phyloP scores from a whole-genome alignment of 2,329 filamentous ascomycete genomes.

The Xylariales sp. region DNA sequence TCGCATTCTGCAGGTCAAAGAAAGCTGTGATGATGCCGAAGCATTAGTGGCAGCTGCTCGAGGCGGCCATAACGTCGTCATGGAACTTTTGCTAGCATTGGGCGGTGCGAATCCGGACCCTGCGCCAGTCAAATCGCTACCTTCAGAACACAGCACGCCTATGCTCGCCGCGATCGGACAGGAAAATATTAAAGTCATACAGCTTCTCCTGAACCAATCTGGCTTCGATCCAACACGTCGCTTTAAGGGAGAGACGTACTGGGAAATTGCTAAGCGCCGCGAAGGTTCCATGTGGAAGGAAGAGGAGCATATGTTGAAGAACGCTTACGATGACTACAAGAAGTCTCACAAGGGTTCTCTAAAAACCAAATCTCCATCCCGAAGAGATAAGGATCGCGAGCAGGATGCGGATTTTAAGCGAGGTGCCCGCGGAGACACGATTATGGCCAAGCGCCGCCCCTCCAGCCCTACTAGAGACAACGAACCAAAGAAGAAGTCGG shows the following conservation, averaged over 20 bases:
- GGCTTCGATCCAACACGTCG: conserved; percentile 78
- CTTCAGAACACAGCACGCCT: conserved; percentile 76
- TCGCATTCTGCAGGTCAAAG: conserved; percentile 57
- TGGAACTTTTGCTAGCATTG: conserved; percentile 71
- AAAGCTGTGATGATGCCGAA: conserved; percentile 68
- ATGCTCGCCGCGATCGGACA: conserved; percentile 93
- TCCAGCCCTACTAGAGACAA: conserved; percentile 45
- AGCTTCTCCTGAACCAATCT: conserved; percentile 71
- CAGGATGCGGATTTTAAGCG: conserved; percentile 38
- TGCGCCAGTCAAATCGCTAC: conserved; percentile 53
- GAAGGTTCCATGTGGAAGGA: conserved; percentile 87
- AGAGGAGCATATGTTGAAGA: conserved; percentile 76
- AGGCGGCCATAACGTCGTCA: conserved; percentile 83
- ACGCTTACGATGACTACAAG: conserved; percentile 64
- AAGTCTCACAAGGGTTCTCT: conserved; percentile 42
- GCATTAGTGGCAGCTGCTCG: conserved; percentile 88
- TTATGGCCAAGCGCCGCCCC: conserved; percentile 44
- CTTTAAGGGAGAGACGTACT: conserved; percentile 75
- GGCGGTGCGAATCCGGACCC: conserved; percentile 67
- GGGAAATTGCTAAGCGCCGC: conserved; percentile 77
- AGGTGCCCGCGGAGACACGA: conserved; percentile 36
- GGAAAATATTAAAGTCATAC: conserved; percentile 78
- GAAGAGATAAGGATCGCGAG: conserved; percentile 33
- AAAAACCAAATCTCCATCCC: conserved; percentile 47
- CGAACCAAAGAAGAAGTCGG: conserved; percentile 39